A percentile compares a stretch with the other conserved stretches of the same genome.
Conservation (phyloP, 495 filamentous ascomycete genomes). For the Podospora pseudopauciseta region DNA sequence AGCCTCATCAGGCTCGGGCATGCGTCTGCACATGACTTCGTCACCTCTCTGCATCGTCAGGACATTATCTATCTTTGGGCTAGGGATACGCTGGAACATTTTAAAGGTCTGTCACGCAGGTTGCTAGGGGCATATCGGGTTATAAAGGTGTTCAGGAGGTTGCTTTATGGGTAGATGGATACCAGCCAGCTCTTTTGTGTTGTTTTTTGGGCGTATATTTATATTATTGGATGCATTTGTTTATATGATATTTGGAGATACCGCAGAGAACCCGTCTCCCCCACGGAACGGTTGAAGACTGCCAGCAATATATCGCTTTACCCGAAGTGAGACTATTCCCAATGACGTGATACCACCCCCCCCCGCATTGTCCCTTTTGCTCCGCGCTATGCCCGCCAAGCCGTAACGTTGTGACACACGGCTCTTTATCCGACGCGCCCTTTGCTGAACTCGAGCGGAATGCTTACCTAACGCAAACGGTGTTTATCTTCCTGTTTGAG, state of each 20-base stretch:
- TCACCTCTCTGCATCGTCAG: no score
- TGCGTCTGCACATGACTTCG: no score
- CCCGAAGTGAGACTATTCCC: not conserved
- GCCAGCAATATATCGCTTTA: no score
- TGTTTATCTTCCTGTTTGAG: not conserved
- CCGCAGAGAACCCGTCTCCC: no score
- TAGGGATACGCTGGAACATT: no score
- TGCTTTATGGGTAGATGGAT: not conserved
- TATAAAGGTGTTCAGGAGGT: not conserved
- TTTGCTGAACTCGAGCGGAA: not conserved
- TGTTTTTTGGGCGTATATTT: not conserved
- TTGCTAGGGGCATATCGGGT: not conserved
- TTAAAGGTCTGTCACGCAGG: not conserved
- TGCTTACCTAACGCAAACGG: not conserved
- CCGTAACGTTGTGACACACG: not conserved
- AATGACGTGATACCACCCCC: not conserved
- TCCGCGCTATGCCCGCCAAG: not conserved
- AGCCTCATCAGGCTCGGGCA: no score
- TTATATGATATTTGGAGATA: no score
- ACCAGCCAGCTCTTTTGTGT: not conserved
- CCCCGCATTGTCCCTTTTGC: not conserved
- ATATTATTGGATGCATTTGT: not conserved
- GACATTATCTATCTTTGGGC: no score
- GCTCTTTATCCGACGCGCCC: not conserved
- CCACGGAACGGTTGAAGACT: no score